Evolutionary conservation across 2,329 filamentous ascomycete species (phyloP).

Genomic region (Paecilomyces variotii): DNA sequence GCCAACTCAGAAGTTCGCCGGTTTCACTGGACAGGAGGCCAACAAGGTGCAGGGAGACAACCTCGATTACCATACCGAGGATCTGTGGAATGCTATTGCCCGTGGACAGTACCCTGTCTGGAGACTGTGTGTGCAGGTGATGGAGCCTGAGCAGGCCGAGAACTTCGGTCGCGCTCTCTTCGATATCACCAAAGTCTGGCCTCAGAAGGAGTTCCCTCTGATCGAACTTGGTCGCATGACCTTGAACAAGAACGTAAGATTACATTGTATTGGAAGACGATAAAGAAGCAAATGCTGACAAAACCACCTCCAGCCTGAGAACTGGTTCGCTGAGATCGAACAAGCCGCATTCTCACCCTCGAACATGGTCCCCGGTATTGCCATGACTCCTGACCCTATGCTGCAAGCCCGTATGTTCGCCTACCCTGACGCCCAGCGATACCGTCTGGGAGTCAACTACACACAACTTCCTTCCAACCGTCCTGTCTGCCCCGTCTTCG

Average conservation of each 20-base stretch:
- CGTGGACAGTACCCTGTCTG: constrained; percentile 6
- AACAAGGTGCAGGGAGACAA: constrained; percentile 4
- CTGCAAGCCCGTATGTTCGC: constrained; percentile 16
- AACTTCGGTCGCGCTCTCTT: constrained; percentile 5
- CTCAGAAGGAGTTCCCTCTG: constrained; percentile 4
- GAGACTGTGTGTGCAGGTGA: constrained; percentile 10
- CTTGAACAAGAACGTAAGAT: constrained; percentile 5
- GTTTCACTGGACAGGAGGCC: background rate
- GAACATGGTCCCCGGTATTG: constrained; percentile 1
- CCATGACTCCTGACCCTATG: background rate
- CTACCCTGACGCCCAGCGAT: constrained; percentile 47
- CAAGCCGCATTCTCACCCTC: constrained; percentile 4
- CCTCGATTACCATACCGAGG: constrained; percentile 5
- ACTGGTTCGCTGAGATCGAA: constrained; percentile 11
- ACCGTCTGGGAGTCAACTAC: constrained; percentile 65
- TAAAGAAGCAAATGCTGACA: background rate
- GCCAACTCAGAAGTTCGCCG: constrained; percentile 35
- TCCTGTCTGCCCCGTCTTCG: constrained; percentile 66
- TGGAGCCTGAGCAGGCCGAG: constrained; percentile 7
- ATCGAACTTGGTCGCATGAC: constrained; percentile 10
- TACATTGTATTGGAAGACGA: background rate
- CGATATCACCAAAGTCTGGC: constrained; percentile 4
- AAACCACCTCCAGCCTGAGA: background rate
- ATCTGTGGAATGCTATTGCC: constrained; percentile 4
- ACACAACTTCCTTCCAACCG: constrained; percentile 70